Evolutionary conservation across 495 filamentous ascomycete species (phyloP).

Genomic region (Hyaloscypha hepaticicola): DNA sequence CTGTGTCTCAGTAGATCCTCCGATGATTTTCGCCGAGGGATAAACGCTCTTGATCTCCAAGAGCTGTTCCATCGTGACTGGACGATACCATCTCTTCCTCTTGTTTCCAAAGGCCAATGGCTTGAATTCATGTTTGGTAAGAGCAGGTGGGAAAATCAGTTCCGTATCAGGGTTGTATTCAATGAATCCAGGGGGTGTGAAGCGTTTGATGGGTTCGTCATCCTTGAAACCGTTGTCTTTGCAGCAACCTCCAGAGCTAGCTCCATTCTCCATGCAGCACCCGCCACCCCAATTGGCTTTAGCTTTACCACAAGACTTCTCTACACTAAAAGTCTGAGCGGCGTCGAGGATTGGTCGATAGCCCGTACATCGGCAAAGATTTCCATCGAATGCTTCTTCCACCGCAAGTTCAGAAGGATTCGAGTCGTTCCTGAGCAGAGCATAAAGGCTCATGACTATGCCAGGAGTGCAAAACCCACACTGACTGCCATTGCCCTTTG

Average conservation of each 20-base stretch:
- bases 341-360: conserved; percentile 94
- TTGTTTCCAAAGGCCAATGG: conserved; percentile 92
- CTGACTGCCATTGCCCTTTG: conserved; percentile 66
- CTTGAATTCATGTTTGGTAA: conserved; percentile 78
- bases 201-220: conserved; percentile 56
- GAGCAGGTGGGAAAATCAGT: conserved; percentile 85
- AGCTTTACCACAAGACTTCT: conserved; percentile 54
- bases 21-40: conserved; percentile 89
- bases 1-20: conserved; percentile 94
- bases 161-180: conserved; percentile 91
- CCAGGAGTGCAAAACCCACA: conserved; percentile 92
- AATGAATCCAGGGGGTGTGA: conserved; percentile 84
- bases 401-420: conserved; percentile 70
- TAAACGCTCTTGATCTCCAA: conserved; percentile 85
- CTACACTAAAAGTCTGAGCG: conserved; percentile 67
- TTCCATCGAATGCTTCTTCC: conserved; percentile 92
- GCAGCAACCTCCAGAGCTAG: conserved; percentile 55
- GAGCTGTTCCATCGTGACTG: conserved; percentile 82
- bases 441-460: conserved; percentile 94
- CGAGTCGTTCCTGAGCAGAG: conserved; percentile 72
- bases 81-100: conserved; percentile 89
- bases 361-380: conserved; percentile 93
- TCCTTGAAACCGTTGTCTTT: conserved; percentile 45
- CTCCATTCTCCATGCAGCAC: conserved; percentile 66
- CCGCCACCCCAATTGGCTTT: conserved; percentile 60